Conservation (phyloP, 2,329 filamentous ascomycete species). For the Cytospora mali region DNA sequence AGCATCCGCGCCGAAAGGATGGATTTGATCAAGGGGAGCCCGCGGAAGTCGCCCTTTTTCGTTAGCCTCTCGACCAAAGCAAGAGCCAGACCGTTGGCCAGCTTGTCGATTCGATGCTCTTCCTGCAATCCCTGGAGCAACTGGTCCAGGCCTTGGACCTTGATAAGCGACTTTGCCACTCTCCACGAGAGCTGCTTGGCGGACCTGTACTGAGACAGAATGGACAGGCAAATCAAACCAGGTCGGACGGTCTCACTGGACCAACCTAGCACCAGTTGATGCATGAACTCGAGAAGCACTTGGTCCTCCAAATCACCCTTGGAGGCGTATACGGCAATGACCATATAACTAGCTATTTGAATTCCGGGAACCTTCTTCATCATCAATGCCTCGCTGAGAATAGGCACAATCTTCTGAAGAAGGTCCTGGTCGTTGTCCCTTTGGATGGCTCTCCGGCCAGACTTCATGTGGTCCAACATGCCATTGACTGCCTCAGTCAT, state of each 20-base stretch:
- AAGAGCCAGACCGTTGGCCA: slow-evolving; percentile 72
- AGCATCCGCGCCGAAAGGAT: slow-evolving; percentile 64
- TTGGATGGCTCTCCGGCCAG: slow-evolving; percentile 75
- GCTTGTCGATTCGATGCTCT: slow-evolving; percentile 69
- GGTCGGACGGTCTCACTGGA: slow-evolving; percentile 71
- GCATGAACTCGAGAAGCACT: slow-evolving; percentile 85
- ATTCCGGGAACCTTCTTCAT: slow-evolving; percentile 77
- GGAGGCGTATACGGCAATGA: slow-evolving; percentile 80
- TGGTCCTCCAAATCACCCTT: slow-evolving; percentile 80
- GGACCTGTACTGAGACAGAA: slow-evolving; percentile 79
- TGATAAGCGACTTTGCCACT: slow-evolving; percentile 70
- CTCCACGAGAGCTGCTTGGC: slow-evolving; percentile 69
- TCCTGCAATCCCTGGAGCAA: slow-evolving; percentile 64
- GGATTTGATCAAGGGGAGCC: slow-evolving; percentile 61
- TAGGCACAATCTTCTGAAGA: slow-evolving; percentile 64
- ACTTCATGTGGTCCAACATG: slow-evolving; percentile 76
- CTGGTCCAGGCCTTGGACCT: slow-evolving; percentile 60
- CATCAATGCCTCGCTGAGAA: slow-evolving; percentile 76
- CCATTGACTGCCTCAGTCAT: slow-evolving; percentile 83
- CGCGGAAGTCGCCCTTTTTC: slow-evolving; percentile 60
- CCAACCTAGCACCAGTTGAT: slow-evolving; percentile 80
- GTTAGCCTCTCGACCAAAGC: slow-evolving; percentile 63
- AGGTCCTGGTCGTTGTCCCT: slow-evolving; percentile 80
- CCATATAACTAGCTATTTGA: slow-evolving; percentile 88
- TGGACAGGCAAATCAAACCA: slow-evolving; percentile 77